phyloP scores from a whole-genome alignment of 2,329 filamentous ascomycete genomes.

The Clonostachys rosea region DNA sequence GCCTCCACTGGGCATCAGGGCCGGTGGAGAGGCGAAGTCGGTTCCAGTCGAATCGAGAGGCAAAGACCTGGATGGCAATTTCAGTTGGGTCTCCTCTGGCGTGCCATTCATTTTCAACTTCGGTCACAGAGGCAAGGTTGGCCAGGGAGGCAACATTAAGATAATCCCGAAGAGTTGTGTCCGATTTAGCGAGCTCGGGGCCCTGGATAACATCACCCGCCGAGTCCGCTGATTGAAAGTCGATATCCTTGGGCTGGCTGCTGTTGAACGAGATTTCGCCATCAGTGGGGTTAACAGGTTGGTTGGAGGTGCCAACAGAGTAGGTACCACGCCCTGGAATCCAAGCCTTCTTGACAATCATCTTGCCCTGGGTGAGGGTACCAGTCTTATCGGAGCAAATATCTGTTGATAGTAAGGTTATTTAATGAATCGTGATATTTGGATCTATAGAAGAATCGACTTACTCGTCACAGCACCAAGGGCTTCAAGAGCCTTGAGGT shows the following conservation, averaged over 20 bases:
- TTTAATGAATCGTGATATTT: slow-evolving; percentile 3
- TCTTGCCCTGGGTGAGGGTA: slow-evolving; percentile 47
- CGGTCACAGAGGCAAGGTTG: slow-evolving; percentile 59
- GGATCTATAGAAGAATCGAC: slow-evolving; percentile 6
- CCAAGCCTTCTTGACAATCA: slow-evolving; percentile 49
- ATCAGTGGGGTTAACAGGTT: slow-evolving; percentile 52
- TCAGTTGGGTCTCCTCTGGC: slow-evolving; percentile 59
- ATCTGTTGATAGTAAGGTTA: slow-evolving; percentile 20
- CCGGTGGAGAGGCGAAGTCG: slow-evolving; percentile 20
- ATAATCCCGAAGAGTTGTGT: slow-evolving; percentile 44
- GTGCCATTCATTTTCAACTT: slow-evolving; percentile 50
- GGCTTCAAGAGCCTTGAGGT: slow-evolving; percentile 45
- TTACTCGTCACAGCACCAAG: slow-evolving; percentile 47
- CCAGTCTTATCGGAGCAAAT: slow-evolving; percentile 56
- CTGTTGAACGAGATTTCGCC: slow-evolving; percentile 37
- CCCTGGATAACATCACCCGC: slow-evolving; percentile 17
- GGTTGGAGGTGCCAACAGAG: slow-evolving; percentile 40
- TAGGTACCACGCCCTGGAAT: slow-evolving; percentile 42
- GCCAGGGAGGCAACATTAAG: slow-evolving; percentile 61
- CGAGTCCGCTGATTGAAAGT: slow-evolving; percentile 20
- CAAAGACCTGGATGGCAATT: slow-evolving; percentile 54
- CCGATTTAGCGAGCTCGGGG: slow-evolving; percentile 31
- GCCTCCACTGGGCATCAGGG: slow-evolving; percentile 20
- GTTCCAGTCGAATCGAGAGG: slow-evolving; percentile 43
- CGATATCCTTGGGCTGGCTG: slow-evolving; percentile 30